phyloP scores from a whole-genome alignment of 2,329 filamentous ascomycete species.

The Spiromastix sp. region DNA sequence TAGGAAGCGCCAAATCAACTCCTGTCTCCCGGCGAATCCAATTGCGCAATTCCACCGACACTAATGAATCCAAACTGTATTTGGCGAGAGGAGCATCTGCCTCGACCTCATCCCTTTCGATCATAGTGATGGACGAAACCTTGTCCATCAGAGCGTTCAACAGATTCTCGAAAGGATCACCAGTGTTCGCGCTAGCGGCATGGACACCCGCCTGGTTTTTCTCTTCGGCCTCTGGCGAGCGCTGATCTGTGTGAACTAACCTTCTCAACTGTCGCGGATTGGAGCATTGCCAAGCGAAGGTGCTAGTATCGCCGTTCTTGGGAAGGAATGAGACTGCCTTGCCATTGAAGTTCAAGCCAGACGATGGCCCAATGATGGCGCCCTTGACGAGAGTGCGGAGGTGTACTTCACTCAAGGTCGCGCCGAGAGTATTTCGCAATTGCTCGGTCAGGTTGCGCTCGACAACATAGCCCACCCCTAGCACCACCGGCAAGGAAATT shows the following conservation, averaged over 20 bases:
- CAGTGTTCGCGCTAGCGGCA: constrained; percentile 9
- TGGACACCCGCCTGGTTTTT: neutral
- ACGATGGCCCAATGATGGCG: constrained; percentile 5
- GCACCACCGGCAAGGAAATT: constrained; percentile 12
- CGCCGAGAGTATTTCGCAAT: neutral
- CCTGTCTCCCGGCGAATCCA: neutral
- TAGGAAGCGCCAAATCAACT: neutral
- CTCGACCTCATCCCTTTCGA: constrained; percentile 8
- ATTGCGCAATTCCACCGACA: neutral
- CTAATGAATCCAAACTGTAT: constrained; percentile 1
- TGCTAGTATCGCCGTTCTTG: neutral
- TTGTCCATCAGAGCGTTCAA: constrained; percentile 1
- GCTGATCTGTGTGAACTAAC: neutral
- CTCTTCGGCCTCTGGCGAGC: neutral
- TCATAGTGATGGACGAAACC: constrained; percentile 7
- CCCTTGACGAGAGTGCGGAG: constrained; percentile 5
- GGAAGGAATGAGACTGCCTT: neutral
- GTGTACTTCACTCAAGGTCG: neutral
- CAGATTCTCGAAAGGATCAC: constrained; percentile 2
- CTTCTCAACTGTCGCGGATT: neutral
- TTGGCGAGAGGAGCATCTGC: neutral
- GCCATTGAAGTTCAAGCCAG: constrained; percentile 1
- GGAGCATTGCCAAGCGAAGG: constrained; percentile 1
- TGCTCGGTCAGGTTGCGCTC: constrained; percentile 7
- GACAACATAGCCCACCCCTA: constrained; percentile 13